Evolutionary conservation across 768 basidiomycete genomes (phyloP).

Genomic region (Pleurotus sapidus): DNA sequence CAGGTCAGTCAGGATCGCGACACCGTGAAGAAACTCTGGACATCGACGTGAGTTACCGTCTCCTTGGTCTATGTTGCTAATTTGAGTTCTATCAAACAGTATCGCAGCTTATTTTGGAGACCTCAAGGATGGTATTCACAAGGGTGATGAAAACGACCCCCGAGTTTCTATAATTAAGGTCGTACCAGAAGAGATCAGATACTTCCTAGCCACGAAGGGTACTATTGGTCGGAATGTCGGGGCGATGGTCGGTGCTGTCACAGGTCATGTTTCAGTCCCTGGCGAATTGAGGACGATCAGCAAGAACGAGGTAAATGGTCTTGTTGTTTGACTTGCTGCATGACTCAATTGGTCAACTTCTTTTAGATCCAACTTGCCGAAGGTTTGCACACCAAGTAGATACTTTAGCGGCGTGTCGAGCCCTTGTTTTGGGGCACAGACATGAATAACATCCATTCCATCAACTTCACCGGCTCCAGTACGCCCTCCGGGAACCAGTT

Average conservation of each 20-base stretch:
- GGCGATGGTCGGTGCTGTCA: constrained; percentile 53
- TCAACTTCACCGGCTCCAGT: no score
- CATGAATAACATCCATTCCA: no score
- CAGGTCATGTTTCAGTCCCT: constrained; percentile 62
- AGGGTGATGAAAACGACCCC: constrained; percentile 77
- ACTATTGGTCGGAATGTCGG: constrained; percentile 57
- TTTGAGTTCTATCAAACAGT: constrained; percentile 27
- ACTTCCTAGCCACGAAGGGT: constrained; percentile 70
- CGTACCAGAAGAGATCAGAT: constrained; percentile 76
- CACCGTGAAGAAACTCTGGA: constrained; percentile 66
- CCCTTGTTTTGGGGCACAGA: no score
- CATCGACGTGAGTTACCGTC: constrained; percentile 34
- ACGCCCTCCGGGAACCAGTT: no score
- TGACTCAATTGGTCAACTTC: neutral
- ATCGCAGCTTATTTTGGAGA: constrained; percentile 83
- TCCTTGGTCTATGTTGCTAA: neutral
- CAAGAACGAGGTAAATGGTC: constrained; percentile 58
- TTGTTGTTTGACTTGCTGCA: neutral
- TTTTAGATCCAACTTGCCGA: constrained; percentile 43
- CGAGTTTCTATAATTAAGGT: constrained; percentile 79
- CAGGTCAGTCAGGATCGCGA: constrained; percentile 60
- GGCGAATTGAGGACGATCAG: constrained; percentile 79
- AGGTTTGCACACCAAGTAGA: constrained; percentile 31
- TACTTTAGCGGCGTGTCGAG: neutral
- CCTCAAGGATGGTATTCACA: constrained; percentile 80